A percentile compares a stretch with the other conserved stretches of the same genome.
These are phyloP conservation scores for Rhodotorula sp. DNA, from an alignment of 1,284 basidiomycete genomes.

Conservation along the genomic window DNA sequence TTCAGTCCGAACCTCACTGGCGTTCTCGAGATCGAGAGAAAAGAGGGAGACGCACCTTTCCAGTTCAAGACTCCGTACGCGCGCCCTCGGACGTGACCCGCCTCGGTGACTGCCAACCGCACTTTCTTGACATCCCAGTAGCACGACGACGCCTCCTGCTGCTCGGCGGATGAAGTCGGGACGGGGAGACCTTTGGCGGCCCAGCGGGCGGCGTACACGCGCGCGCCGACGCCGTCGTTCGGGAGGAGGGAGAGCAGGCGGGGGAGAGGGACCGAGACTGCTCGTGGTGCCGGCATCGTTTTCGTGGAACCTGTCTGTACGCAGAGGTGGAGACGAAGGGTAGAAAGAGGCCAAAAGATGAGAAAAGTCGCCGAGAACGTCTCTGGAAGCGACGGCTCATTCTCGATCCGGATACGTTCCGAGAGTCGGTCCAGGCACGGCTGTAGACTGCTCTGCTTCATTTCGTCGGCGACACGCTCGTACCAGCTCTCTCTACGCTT, in stretches of 20 bases:
- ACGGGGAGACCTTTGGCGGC: constrained; percentile 62
- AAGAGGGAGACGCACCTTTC: constrained; percentile 60
- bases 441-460: too few species aligned
- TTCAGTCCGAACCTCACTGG: too few species aligned
- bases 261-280: constrained; percentile 15
- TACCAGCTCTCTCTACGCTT: not conserved
- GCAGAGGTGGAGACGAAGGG: not conserved
- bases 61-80: constrained; percentile 73
- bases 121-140: constrained; percentile 71
- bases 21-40: not conserved
- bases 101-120: constrained; percentile 57
- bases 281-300: not conserved
- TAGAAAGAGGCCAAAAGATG: not conserved
- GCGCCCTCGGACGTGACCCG: constrained; percentile 68
- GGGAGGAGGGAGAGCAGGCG: constrained; percentile 64
- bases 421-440: too few species aligned
- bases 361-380: not conserved
- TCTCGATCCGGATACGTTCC: too few species aligned
- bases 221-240: constrained; percentile 63
- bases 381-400: not conserved
- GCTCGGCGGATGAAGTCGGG: constrained; percentile 5
- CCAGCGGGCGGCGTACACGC: constrained; percentile 72
- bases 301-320: not conserved
- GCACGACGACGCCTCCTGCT: constrained; percentile 47
- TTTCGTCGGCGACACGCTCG: not conserved